Evolutionary conservation across 2,329 filamentous ascomycete genomes (phyloP).

Genomic region (Lecanoromycetidae sp.): DNA sequence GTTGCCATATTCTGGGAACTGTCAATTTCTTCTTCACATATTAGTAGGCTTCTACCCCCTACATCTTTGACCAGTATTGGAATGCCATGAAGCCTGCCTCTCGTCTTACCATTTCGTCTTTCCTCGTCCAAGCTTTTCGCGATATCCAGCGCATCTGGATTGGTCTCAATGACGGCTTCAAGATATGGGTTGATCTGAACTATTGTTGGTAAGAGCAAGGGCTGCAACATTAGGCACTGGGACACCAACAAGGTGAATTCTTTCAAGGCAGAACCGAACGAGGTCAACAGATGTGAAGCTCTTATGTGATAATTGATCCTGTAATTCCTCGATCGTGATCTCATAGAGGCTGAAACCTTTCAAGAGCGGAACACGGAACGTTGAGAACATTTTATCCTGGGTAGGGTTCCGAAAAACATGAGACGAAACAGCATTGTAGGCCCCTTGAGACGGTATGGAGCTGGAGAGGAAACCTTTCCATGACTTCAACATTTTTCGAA

Average conservation of each 20-base stretch:
- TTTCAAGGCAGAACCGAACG: conserved; percentile 19
- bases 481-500: no score
- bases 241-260: conserved; percentile 17
- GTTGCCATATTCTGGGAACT: conserved; percentile 44
- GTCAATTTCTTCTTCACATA: neutral
- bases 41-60: neutral
- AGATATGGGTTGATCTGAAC: conserved; percentile 18
- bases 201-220: neutral
- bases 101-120: conserved; percentile 5
- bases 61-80: conserved; percentile 19
- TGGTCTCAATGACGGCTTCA: conserved; percentile 23
- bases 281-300: conserved; percentile 17
- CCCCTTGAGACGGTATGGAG: no score
- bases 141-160: conserved; percentile 19
- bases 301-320: conserved; percentile 16
- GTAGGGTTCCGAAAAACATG: no score
- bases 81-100: conserved; percentile 14
- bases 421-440: no score
- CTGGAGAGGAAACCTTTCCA: no score
- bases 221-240: neutral
- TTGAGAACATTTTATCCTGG: conserved; percentile 15
- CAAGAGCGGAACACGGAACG: conserved; percentile 16
- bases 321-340: conserved; percentile 19
- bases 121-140: conserved; percentile 15
- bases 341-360: conserved; percentile 19